A percentile compares a stretch with the other conserved stretches of the same genome.
phyloP scores from a whole-genome alignment of 2,329 filamentous ascomycete species.

The Emergomyces orientalis region DNA sequence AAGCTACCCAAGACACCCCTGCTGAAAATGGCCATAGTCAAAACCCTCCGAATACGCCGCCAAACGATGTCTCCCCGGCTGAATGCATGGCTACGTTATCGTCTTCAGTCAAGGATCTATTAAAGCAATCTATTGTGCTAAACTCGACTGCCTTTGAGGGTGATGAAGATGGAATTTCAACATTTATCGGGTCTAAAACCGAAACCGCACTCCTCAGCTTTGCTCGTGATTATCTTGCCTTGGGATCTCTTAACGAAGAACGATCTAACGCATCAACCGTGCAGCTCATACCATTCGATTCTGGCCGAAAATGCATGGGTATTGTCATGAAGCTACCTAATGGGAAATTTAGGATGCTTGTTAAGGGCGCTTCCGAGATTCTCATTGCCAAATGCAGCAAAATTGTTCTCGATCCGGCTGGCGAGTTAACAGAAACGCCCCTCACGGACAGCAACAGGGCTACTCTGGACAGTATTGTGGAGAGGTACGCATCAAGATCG shows the following conservation, averaged over 20 bases:
- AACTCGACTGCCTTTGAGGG: constrained; percentile 64
- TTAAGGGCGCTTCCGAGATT: constrained; percentile 43
- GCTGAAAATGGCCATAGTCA: constrained; percentile 18
- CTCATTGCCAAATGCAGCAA: constrained; percentile 33
- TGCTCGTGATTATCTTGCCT: constrained; percentile 55
- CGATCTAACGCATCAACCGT: constrained; percentile 52
- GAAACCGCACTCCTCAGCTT: constrained; percentile 67
- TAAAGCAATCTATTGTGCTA: constrained; percentile 56
- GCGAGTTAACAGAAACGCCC: constrained; percentile 18
- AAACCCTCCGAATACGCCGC: constrained; percentile 23
- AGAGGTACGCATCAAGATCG: constrained; percentile 45
- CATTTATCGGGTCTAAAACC: constrained; percentile 67
- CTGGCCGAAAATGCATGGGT: constrained; percentile 58
- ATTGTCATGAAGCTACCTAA: constrained; percentile 35
- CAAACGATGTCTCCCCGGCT: constrained; percentile 42
- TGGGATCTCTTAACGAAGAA: constrained; percentile 55
- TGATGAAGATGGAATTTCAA: constrained; percentile 48
- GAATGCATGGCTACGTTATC: constrained; percentile 48
- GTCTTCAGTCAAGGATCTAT: constrained; percentile 44
- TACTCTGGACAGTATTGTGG: constrained; percentile 27
- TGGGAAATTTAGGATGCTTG: constrained; percentile 36
- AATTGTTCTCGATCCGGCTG: constrained; percentile 22
- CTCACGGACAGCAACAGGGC: constrained; percentile 24
- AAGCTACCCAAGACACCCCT: constrained; percentile 21
- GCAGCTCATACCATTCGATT: constrained; percentile 68